A percentile compares a stretch with the other conserved stretches of the same genome.
These are phyloP conservation scores for Paragyromitra xinjiangensis DNA, from an alignment of 495 filamentous ascomycete species.

Conservation along the genomic window DNA sequence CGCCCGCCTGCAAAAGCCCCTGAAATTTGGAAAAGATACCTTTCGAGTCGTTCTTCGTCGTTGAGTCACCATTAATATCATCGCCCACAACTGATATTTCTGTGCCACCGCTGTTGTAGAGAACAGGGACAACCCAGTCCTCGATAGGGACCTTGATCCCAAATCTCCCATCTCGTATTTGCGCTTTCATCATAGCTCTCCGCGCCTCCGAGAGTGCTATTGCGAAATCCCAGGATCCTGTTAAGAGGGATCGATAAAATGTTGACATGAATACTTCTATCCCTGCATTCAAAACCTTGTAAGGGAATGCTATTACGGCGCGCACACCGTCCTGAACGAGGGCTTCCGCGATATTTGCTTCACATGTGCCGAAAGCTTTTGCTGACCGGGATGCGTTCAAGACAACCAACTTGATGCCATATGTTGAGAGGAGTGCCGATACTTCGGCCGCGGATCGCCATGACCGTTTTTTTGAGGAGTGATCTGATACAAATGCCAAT, in stretches of 20 bases:
- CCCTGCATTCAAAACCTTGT: slow-evolving; percentile 38
- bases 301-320: slow-evolving; percentile 42
- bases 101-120: slow-evolving; percentile 44
- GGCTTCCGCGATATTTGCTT: slow-evolving; percentile 36
- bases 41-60: not conserved
- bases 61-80: slow-evolving; percentile 14
- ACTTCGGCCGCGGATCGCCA: slow-evolving; percentile 35
- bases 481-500: slow-evolving; percentile 42
- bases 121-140: slow-evolving; percentile 42
- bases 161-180: slow-evolving; percentile 38
- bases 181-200: slow-evolving; percentile 32
- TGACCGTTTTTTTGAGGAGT: slow-evolving; percentile 26
- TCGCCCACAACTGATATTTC: slow-evolving; percentile 34
- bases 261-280: slow-evolving; percentile 42
- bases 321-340: slow-evolving; percentile 33
- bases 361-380: slow-evolving; percentile 21
- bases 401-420: slow-evolving; percentile 38
- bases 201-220: slow-evolving; percentile 35
- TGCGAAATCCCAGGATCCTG: slow-evolving; percentile 34
- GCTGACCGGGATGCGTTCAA: slow-evolving; percentile 39
- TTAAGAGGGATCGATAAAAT: slow-evolving; percentile 36
- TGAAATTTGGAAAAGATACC: slow-evolving; percentile 38
- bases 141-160: slow-evolving; percentile 35
- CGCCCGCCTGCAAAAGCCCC: slow-evolving; percentile 12
- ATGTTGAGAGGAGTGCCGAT: slow-evolving; percentile 16